Percentiles rank a stretch among this genome's conserved stretches.
Conservation (phyloP, 805 yeast genomes). For the Scheffersomyces lignosus region DNA sequence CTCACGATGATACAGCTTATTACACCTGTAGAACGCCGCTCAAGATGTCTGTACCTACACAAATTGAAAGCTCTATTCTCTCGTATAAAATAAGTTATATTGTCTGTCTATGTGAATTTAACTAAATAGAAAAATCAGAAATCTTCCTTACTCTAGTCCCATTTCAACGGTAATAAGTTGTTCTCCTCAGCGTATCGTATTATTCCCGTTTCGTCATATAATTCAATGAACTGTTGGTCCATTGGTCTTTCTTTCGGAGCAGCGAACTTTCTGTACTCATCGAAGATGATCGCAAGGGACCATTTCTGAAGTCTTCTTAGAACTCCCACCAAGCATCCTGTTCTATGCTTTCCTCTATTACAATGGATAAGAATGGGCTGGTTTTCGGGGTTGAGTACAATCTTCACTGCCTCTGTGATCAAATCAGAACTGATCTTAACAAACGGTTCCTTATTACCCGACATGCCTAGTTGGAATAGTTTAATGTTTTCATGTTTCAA, state of each 20-base stretch:
- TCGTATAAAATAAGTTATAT: no score
- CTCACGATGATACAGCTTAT: no score
- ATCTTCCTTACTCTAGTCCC: constrained; percentile 57
- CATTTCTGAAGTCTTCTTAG: constrained; percentile 84
- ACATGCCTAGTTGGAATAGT: constrained; percentile 85
- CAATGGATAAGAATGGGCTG: constrained; percentile 94
- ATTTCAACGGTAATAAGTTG: constrained; percentile 65
- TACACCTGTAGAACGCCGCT: no score
- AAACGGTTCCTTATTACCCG: constrained; percentile 95
- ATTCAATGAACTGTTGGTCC: constrained; percentile 93
- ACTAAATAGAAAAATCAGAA: no score
- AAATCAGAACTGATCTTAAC: constrained; percentile 68
- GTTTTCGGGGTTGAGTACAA: constrained; percentile 79
- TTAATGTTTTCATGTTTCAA: constrained; percentile 59
- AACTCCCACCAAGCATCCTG: constrained; percentile 96
- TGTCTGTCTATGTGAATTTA: no score
- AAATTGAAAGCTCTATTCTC: no score
- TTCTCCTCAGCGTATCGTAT: constrained; percentile 50
- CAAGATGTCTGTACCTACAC: no score
- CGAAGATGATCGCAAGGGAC: constrained; percentile 92
- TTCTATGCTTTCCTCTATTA: constrained; percentile 94
- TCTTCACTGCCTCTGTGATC: constrained; percentile 76
- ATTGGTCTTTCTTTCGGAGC: constrained; percentile 93
- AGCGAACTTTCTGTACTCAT: constrained; percentile 92
- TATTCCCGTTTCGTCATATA: constrained; percentile 72